Conservation (phyloP, 2,329 filamentous ascomycete genomes). For the Xylaria sp. region DNA sequence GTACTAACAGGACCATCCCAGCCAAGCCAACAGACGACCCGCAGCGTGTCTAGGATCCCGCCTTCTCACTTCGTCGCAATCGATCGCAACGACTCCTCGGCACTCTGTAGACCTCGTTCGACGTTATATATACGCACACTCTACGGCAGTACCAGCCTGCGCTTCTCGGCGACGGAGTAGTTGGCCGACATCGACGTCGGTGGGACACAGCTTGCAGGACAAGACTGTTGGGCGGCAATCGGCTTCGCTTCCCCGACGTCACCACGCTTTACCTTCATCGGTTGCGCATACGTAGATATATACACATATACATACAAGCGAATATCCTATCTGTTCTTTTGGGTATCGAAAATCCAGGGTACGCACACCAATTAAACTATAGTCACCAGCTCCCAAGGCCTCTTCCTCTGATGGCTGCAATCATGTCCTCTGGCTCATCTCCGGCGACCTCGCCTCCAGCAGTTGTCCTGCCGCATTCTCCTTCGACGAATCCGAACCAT, state of each 20-base stretch:
- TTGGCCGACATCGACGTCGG: constrained; percentile 33
- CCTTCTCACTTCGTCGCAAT: constrained; percentile 28
- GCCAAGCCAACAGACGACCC: constrained; percentile 14
- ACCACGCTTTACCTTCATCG: constrained; percentile 25
- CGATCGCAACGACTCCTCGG: constrained; percentile 11
- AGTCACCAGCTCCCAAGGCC: constrained; percentile 43
- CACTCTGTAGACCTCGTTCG: constrained; percentile 24
- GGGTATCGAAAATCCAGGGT: constrained; percentile 43
- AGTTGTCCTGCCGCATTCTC: constrained; percentile 52
- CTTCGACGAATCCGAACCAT: constrained; percentile 62
- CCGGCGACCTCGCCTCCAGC: constrained; percentile 64
- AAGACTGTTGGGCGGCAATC: constrained; percentile 47
- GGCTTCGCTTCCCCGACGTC: constrained; percentile 34
- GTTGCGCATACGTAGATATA: constrained; percentile 31
- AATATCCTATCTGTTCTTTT: constrained; percentile 30
- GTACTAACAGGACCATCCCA: constrained; percentile 28
- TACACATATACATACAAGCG: constrained; percentile 23
- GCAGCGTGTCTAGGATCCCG: constrained; percentile 17
- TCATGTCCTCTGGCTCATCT: constrained; percentile 68
- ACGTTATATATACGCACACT: constrained; percentile 29
- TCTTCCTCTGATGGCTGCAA: constrained; percentile 59
- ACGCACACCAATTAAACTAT: constrained; percentile 43
- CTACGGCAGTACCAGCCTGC: constrained; percentile 14
- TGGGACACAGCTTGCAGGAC: constrained; percentile 50
- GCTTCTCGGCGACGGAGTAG: constrained; percentile 19